Evolutionary conservation across 192 early-diverging fungal species (phyloP), one percentile per base, ranked within the genome.

Genomic region (Allomyces arbusculus): DNA sequence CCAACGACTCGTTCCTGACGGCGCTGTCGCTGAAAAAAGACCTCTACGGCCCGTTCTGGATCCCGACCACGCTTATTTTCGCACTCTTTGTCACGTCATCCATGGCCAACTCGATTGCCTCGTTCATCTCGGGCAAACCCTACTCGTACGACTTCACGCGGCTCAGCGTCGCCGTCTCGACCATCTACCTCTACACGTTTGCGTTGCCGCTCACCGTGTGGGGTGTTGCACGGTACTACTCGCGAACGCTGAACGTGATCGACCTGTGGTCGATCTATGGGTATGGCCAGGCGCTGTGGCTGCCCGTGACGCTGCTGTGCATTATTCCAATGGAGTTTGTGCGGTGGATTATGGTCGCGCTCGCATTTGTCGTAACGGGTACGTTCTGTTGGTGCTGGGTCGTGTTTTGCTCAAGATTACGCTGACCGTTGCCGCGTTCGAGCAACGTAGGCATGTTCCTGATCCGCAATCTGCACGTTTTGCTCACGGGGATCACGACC

Each of bases 1-100:
- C 90, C 23, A 82, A 82, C 67, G 86, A 83, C 66, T 80, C 82
- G 72, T 97, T 95, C 74, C 71, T 86, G 50, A 87, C 91, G 23
- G 82, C 86, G 6, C 77, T 97, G 66, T 77, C 82, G 28, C 69
- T 76, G 16, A 92, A 94, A 68, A 94, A 93, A 0, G 96, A 99
- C 74, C 80, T 99, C 50, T 99, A 93, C 78, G 96, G 95, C 22
- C 95, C 96, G 0, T 95, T 97, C 73, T 99, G 96, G 96, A 91
- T 99, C 61, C 76, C 93, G 10, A 97, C 93, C 0, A 94, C 93
- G 3, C 91, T 95, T n/a, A 87, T 99, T 24, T 94, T 99, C 65
- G 68, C 82, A n/a, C 82, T 97, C 50, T 99, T 96, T 81, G 90
- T 94, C 44, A 88, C 94, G 16, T 88, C 89, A 4, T 89, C 89